Evolutionary conservation across 495 filamentous ascomycete genomes (phyloP), one percentile per base, ranked within the genome.

Genomic region (Penicillium chermesinum): DNA sequence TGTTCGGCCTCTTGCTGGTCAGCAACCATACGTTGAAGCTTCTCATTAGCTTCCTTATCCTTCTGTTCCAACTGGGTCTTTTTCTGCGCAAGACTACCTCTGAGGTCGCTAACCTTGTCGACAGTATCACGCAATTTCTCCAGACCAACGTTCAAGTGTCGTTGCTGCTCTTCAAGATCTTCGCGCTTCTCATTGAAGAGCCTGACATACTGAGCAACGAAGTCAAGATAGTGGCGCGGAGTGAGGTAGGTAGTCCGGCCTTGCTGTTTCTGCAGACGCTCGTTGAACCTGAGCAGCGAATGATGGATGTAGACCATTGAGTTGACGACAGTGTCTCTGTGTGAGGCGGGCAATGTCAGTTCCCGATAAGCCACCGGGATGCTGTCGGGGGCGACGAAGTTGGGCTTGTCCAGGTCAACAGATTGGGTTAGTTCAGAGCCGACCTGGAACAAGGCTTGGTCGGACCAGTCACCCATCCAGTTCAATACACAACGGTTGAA

Each of bases 391-490:
- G 93, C 86, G 35, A 73, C 64, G 59, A 88, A 97, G 59, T 83
- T 86, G 27, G 86, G 73, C 43, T 89, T 85, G 62, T 97, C 91
- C 33, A 99, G 78, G 66, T 99, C 93, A 38, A 97, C 82, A 7
- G 90, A 91, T 54, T 95, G 89, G 2, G 94, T 99, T 41, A 99
- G 77, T 66, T 99, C 93, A 40, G 87, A 87, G 17, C 86, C 93
- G 47, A 99, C 94, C 69, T 97, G 94, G 85, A 94, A 99, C 33
- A 99, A 82, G 17, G 93, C 94, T 65, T 97, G 94, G 64, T 97
- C 93, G 7, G 93, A 97, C 93, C 93, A 99, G 71, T 99, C 93
- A 39, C 93, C 93, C 65, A 97, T 96, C 93, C 93, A 99, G 71
- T 99, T 99, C 44, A 99, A 83, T 36, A 99, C 93, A 61, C 93